These are phyloP conservation scores for Puya raimondii DNA, from an alignment of 176 grass and related monocot genomes.

Conservation along the genomic window DNA sequence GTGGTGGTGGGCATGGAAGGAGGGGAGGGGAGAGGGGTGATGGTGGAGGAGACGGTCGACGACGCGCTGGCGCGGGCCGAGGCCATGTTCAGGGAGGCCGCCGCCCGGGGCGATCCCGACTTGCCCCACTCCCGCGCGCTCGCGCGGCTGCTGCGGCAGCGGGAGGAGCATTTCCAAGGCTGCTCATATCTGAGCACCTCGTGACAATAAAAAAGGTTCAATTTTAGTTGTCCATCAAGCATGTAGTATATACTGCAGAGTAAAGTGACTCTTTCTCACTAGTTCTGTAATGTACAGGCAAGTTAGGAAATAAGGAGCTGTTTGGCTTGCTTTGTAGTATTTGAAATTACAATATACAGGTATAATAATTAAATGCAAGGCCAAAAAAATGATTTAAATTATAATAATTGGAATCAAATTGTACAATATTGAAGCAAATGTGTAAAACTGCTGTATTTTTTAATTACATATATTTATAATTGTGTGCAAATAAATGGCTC, in stretches of 20 bases:
- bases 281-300: not conserved
- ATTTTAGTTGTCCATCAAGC: not conserved
- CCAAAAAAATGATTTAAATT: no score
- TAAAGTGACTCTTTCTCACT: no score
- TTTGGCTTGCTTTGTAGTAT: no score
- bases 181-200: not conserved
- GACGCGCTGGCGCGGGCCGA: constrained; percentile 49
- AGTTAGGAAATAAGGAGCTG: no score
- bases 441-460: no score
- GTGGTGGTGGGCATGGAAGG: constrained; percentile 14
- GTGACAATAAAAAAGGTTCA: not conserved
- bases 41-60: constrained; percentile 55
- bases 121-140: constrained; percentile 74
- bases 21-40: not conserved
- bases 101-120: constrained; percentile 31
- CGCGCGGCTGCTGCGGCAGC: constrained; percentile 36
- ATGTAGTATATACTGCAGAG: no score
- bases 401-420: no score
- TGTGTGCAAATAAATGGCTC: no score
- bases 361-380: no score
- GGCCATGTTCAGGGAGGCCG: constrained; percentile 44
- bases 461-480: no score
- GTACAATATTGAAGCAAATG: no score
- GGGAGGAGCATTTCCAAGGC: not conserved
- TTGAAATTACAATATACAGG: no score